These are phyloP conservation scores for Nelumbo lutea DNA, from an alignment of 164 flowering plant genomes.

Conservation along the genomic window DNA sequence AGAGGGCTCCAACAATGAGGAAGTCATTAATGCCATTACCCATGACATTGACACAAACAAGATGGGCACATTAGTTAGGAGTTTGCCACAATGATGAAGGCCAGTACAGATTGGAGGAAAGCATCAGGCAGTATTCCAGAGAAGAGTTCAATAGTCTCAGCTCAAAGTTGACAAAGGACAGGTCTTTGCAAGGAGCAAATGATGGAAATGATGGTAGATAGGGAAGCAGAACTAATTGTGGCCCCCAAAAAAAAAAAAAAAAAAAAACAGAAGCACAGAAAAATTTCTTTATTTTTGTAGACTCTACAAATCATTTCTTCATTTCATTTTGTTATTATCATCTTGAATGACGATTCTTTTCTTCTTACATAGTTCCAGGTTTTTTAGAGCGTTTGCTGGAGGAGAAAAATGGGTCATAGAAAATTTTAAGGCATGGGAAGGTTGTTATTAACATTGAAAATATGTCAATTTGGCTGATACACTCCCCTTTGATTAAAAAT, in stretches of 20 bases:
- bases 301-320: too few species aligned
- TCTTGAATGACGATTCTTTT: too few species aligned
- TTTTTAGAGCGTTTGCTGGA: too few species aligned
- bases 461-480: too few species aligned
- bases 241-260: constrained; percentile 6
- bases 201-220: constrained; percentile 29
- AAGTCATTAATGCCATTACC: constrained; percentile 56
- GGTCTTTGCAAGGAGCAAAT: constrained; percentile 40
- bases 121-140: constrained; percentile 85
- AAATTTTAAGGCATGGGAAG: too few species aligned
- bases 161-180: constrained; percentile 57
- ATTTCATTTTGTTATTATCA: too few species aligned
- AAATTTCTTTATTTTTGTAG: background rate
- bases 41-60: constrained; percentile 70
- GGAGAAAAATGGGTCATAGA: too few species aligned
- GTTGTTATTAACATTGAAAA: too few species aligned
- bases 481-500: too few species aligned
- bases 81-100: constrained; percentile 82
- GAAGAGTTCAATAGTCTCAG: constrained; percentile 74
- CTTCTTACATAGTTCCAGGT: too few species aligned
- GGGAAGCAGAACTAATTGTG: constrained; percentile 15
- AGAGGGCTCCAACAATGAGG: constrained; percentile 33
- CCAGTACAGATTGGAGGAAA: constrained; percentile 91
- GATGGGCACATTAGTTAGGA: constrained; percentile 76
- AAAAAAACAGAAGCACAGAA: background rate